Base-by-base conservation (phyloP, 108 stramenopile species). In the Nitzschia sp. region DNA sequence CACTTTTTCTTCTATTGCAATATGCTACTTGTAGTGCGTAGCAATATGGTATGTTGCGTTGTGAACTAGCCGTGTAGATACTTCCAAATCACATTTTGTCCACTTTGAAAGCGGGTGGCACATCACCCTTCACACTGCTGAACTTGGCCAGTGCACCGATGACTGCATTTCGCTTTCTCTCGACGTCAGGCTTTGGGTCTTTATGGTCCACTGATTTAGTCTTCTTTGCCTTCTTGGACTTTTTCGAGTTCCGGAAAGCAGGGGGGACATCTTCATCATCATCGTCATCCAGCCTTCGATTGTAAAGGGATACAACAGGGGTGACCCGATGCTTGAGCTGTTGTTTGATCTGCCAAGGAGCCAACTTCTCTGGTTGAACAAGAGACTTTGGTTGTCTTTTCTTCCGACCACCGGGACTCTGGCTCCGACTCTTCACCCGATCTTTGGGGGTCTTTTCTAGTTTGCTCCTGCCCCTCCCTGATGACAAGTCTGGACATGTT, bases 351-450 rank as follows among this genome's bases (percentile, higher is more conserved):
- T 62, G 61, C 61, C 61, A 62, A 20, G 43, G 20, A 21, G 41
- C 61, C 25, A 62, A 38, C 41, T 43, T 62, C 3, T 62, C 61
- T 3, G 61, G 61, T 3, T 62, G 6, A 9, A 62, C 17, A 7
- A 62, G 43, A 0, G 61, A 62, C 22, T 62, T 62, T 41, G 61
- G 61, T 62, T 62, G 61, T 8, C 61, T 41, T 8, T 62, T 62
- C 11, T 17, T 42, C 8, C 40, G 37, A 14, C 61, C 8, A 40
- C 15, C 3, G 19, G 57, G 38, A 38, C 38, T 58, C 15, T 37
- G 38, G 8, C 61, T 62, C 43, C 29, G 41, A 25, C 61, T 62
- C 15, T 58, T 48, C 6, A 34, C 29, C 29, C 29, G 29, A 1
- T 34, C 3, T 34, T 34, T 34, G 29, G 29, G 5, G 29, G 29